Percentiles rank a stretch among this genome's conserved stretches.
These are phyloP conservation scores for Serendipita sp. DNA, from an alignment of 1,284 basidiomycete genomes.

Conservation along the genomic window DNA sequence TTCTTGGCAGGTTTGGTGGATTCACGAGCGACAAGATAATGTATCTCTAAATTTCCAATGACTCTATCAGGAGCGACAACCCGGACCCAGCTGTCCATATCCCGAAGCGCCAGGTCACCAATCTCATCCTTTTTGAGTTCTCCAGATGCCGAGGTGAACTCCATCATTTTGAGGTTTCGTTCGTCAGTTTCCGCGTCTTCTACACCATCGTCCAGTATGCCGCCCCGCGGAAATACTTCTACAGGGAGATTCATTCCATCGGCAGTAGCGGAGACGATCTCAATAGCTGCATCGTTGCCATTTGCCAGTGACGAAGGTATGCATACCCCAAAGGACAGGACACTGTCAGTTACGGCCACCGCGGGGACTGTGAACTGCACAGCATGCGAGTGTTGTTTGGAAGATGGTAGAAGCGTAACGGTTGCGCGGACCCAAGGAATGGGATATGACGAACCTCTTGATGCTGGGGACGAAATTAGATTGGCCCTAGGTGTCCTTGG, in stretches of 20 bases:
- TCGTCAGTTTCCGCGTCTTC: not conserved
- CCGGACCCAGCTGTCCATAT: not conserved
- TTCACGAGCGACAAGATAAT: not conserved
- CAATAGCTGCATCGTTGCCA: not conserved
- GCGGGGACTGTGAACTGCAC: not conserved
- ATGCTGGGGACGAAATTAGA: not conserved
- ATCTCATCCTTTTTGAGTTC: not conserved
- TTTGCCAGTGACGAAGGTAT: not conserved
- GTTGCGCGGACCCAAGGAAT: not conserved
- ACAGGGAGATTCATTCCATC: not conserved
- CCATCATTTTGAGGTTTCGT: not conserved
- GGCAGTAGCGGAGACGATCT: slow-evolving; percentile 1
- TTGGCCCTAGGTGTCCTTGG: not conserved
- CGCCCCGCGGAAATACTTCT: not conserved
- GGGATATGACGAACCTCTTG: not conserved
- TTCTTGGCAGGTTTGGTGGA: not conserved
- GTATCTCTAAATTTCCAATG: not conserved
- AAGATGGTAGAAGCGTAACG: not conserved
- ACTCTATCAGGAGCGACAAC: not conserved
- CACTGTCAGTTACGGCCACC: not conserved
- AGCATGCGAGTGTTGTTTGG: slow-evolving; percentile 1
- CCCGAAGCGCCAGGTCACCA: not conserved
- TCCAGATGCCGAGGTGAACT: not conserved
- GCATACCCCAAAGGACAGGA: slow-evolving; percentile 1
- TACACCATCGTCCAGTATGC: not conserved